These are phyloP conservation scores for Cryptococcus sp. DNA, from an alignment of 1,284 basidiomycete genomes.

Conservation along the genomic window DNA sequence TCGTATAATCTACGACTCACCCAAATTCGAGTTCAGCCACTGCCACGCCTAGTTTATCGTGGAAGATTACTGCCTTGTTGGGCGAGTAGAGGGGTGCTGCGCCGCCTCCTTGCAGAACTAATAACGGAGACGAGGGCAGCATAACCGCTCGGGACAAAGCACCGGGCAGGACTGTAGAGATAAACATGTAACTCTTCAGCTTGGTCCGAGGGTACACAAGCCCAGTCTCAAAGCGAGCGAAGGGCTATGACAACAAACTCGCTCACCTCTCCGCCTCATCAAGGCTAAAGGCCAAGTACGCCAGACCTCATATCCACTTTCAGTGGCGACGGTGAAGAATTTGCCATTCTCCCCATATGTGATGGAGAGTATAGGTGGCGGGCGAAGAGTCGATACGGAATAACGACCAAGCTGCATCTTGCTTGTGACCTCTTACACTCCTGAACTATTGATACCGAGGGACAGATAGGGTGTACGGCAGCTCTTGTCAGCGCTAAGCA, in stretches of 20 bases:
- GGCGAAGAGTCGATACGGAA: constrained; percentile 75
- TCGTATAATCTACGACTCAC: constrained; percentile 25
- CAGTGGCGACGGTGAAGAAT: constrained; percentile 80
- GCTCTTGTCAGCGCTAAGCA: too few species aligned
- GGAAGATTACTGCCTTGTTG: constrained; percentile 91
- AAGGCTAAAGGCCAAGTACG: constrained; percentile 73
- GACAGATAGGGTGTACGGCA: too few species aligned
- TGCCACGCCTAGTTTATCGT: constrained; percentile 71
- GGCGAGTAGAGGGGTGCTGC: constrained; percentile 86
- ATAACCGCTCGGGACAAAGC: constrained; percentile 76
- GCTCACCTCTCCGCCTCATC: constrained; percentile 74
- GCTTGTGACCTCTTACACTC: too few species aligned
- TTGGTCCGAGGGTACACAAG: not conserved
- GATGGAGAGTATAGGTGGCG: constrained; percentile 73
- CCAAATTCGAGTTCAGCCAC: constrained; percentile 86
- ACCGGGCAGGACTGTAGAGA: constrained; percentile 54
- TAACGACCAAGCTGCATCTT: constrained; percentile 85
- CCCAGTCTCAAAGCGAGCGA: not conserved
- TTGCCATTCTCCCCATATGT: constrained; percentile 73
- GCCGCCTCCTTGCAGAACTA: constrained; percentile 88
- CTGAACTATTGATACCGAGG: too few species aligned
- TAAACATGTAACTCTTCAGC: not conserved
- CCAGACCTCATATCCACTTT: constrained; percentile 84
- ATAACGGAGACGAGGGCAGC: constrained; percentile 76
- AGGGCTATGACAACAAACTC: not conserved